These are phyloP conservation scores for Alternaria triticina DNA, from an alignment of 2,329 filamentous ascomycete genomes.

Conservation along the genomic window DNA sequence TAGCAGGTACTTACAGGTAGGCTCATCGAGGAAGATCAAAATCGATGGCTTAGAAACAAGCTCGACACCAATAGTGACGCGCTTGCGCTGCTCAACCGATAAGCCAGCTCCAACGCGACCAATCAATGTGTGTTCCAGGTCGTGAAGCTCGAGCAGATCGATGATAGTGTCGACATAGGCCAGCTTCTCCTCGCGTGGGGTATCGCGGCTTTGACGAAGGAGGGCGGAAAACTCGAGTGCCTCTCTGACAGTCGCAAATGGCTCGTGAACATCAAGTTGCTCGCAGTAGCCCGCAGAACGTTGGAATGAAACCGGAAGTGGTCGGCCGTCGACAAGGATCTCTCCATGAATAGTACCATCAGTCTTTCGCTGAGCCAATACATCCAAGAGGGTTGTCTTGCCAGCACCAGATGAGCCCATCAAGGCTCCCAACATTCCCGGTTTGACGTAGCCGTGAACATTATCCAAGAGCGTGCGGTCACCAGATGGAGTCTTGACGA, in stretches of 20 bases:
- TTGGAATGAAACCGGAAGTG: conserved; percentile 35
- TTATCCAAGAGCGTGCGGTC: conserved; percentile 57
- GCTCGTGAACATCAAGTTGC: conserved; percentile 41
- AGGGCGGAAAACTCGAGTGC: conserved; percentile 40
- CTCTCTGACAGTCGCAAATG: conserved; percentile 36
- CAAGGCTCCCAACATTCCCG: conserved; percentile 56
- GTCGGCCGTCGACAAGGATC: conserved; percentile 38
- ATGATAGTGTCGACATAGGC: conserved; percentile 38
- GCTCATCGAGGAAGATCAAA: conserved; percentile 76
- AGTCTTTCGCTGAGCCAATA: conserved; percentile 37
- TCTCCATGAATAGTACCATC: conserved; percentile 37
- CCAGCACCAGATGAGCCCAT: conserved; percentile 43
- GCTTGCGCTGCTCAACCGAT: conserved; percentile 64
- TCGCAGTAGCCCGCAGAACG: conserved; percentile 44
- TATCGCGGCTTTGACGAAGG: conserved; percentile 34
- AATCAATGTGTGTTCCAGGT: conserved; percentile 35
- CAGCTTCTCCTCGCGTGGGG: conserved; percentile 29
- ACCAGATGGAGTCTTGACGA: conserved; percentile 58
- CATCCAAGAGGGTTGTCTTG: conserved; percentile 45
- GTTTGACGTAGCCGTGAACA: conserved; percentile 61
- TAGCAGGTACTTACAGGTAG: conserved; percentile 59
- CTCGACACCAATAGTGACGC: conserved; percentile 65
- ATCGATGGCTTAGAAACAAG: conserved; percentile 66
- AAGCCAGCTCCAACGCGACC: conserved; percentile 32
- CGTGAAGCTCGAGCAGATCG: conserved; percentile 33